Percentiles rank a stretch among this genome's conserved stretches.
Evolutionary conservation across 164 flowering plant genomes (phyloP).

Genomic region (Dillenia turbinata): DNA sequence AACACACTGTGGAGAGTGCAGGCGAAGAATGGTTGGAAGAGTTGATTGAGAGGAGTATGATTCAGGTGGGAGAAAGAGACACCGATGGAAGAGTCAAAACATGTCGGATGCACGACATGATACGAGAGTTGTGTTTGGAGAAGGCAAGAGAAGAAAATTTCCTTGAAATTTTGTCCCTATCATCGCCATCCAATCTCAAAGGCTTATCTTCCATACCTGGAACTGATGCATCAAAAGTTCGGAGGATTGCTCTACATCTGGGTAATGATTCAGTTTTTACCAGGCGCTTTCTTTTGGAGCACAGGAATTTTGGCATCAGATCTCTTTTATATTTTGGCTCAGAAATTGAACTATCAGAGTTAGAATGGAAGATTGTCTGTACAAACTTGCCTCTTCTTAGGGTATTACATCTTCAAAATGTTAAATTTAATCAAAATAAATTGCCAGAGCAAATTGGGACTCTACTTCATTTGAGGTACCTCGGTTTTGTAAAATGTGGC

Average conservation of each 20-base stretch:
- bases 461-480: constrained; percentile 23
- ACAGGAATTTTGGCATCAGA: too few species aligned
- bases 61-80: background rate
- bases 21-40: background rate
- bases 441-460: constrained; percentile 9
- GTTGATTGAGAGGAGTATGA: background rate
- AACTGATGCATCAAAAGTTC: too few species aligned
- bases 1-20: background rate
- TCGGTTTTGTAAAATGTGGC: constrained; percentile 1
- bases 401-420: too few species aligned
- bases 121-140: background rate
- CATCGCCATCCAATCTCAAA: too few species aligned
- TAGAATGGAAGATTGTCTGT: too few species aligned
- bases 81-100: background rate
- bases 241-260: too few species aligned
- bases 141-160: constrained; percentile 23
- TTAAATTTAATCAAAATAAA: background rate
- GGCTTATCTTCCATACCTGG: too few species aligned
- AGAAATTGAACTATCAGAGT: too few species aligned
- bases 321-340: too few species aligned
- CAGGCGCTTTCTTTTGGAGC: too few species aligned
- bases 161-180: background rate
- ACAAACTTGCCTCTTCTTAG: too few species aligned
- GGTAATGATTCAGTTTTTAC: too few species aligned
- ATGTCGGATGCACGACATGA: background rate